Evolutionary conservation across 441 rosid genomes (phyloP).

Genomic region (Hura crepitans): DNA sequence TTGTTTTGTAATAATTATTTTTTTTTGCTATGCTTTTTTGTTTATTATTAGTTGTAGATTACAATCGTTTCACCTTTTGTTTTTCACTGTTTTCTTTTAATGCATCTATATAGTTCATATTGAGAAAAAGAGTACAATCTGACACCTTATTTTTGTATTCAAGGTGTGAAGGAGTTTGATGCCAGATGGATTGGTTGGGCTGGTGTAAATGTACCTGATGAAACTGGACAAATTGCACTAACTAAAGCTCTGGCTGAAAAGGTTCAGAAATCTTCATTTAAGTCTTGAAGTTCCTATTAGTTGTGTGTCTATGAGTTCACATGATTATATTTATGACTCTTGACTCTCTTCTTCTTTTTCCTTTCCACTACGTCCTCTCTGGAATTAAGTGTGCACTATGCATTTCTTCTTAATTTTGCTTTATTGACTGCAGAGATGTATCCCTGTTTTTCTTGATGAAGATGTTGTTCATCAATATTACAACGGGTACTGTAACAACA

Average conservation of each 20-base stretch:
- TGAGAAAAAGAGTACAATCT: background rate
- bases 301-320: background rate
- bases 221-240: constrained; percentile 51
- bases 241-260: constrained; percentile 66
- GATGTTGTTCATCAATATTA: constrained; percentile 67
- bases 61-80: background rate
- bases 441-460: constrained; percentile 76
- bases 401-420: constrained; percentile 14
- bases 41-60: background rate
- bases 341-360: background rate
- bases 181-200: constrained; percentile 93
- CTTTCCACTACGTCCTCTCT: background rate
- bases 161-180: constrained; percentile 76
- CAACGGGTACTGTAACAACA: constrained; percentile 78
- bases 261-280: constrained; percentile 31
- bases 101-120: background rate
- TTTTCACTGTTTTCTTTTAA: background rate
- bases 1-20: background rate
- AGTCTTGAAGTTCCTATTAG: constrained; percentile 16
- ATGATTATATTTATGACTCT: background rate
- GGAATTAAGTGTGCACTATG: background rate
- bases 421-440: constrained; percentile 52
- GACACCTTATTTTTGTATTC: constrained; percentile 13
- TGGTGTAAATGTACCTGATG: constrained; percentile 77
- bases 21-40: background rate